A percentile compares a stretch with the other conserved stretches of the same genome.
These are phyloP conservation scores for Oehlia diaphana DNA, from an alignment of 192 early-diverging fungal species.

Conservation along the genomic window DNA sequence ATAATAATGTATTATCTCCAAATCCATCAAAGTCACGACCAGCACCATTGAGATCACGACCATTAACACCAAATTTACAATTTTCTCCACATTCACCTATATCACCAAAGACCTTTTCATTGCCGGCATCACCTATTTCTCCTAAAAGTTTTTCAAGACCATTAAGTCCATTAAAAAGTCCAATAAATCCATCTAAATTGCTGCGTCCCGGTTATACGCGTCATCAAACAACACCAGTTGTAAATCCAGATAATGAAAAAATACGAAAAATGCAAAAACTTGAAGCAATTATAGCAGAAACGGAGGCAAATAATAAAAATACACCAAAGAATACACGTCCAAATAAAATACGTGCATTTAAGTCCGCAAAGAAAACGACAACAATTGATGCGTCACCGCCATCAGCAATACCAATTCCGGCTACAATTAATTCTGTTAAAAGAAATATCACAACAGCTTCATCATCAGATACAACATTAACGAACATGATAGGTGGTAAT, in stretches of 20 bases:
- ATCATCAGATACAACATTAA: not conserved
- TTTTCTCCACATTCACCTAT: not conserved
- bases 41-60: not conserved
- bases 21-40: not conserved
- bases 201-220: not conserved
- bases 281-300: not conserved
- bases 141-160: not conserved
- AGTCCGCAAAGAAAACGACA: not conserved
- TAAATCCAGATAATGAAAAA: not conserved
- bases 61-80: not conserved
- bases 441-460: not conserved
- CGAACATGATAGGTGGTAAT: not conserved
- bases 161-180: not conserved
- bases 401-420: not conserved
- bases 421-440: not conserved
- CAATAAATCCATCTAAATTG: not conserved
- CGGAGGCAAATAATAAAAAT: not conserved
- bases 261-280: conserved; percentile 6
- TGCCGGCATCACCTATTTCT: not conserved
- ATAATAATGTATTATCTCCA: no score
- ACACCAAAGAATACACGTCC: not conserved
- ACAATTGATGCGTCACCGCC: not conserved
- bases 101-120: not conserved
- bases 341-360: conserved; percentile 2
- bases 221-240: not conserved